Percentiles rank a stretch among this genome's conserved stretches.
These are phyloP conservation scores for Eucalyptus regnans DNA, from an alignment of 345 rosid species.

Conservation along the genomic window DNA sequence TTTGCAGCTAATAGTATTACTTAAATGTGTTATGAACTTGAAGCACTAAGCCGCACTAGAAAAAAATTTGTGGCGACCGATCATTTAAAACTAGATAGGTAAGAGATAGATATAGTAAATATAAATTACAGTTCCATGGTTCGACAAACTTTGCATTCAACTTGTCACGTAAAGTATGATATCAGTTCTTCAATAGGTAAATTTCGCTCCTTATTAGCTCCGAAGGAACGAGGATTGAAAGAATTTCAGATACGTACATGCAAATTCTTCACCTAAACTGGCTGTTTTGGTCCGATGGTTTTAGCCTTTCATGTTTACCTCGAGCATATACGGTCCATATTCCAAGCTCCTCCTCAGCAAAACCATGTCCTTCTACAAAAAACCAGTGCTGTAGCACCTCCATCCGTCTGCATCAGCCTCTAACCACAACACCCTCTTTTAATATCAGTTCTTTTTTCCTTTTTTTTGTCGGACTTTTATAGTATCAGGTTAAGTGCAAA, in stretches of 20 bases:
- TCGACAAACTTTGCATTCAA: background rate
- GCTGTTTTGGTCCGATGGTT: background rate
- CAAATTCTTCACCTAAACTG: background rate
- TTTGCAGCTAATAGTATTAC: background rate
- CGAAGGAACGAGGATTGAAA: background rate
- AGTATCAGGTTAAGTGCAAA: background rate
- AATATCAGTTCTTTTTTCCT: background rate
- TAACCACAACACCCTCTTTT: background rate
- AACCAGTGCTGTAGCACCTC: background rate
- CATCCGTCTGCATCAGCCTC: background rate
- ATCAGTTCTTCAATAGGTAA: background rate
- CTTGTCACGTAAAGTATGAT: background rate
- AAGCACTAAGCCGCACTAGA: background rate
- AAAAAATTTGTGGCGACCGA: background rate
- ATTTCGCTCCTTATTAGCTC: background rate
- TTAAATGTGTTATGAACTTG: too few relatives aligned
- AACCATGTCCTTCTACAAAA: background rate
- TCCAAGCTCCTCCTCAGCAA: background rate
- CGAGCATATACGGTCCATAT: background rate
- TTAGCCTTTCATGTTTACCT: background rate
- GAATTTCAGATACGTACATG: background rate
- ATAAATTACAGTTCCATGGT: background rate
- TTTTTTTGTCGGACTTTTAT: background rate
- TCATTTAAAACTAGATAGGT: background rate
- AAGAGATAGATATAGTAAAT: background rate